These are phyloP conservation scores for Candida ulmi DNA, from an alignment of 805 yeast genomes.

Conservation along the genomic window DNA sequence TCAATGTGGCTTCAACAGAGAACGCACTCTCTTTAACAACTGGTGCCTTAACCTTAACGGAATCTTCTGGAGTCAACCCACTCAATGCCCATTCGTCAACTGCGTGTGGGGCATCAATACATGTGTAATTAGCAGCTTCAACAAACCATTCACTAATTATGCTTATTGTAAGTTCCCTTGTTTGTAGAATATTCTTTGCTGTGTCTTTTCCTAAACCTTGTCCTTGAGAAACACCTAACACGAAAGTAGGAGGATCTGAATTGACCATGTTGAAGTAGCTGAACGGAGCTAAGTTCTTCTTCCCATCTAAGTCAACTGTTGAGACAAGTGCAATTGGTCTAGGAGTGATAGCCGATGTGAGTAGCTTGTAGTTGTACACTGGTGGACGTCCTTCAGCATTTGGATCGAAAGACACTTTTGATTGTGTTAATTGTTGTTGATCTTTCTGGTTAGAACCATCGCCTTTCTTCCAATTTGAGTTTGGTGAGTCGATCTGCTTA, in stretches of 20 bases:
- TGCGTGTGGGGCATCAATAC: conserved; percentile 40
- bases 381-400: conserved; percentile 20
- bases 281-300: conserved; percentile 52
- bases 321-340: conserved; percentile 59
- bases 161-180: conserved; percentile 50
- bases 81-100: conserved; percentile 51
- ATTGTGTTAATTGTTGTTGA: neutral
- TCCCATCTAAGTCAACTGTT: conserved; percentile 38
- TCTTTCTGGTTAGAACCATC: neutral
- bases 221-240: conserved; percentile 41
- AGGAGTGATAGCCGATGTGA: conserved; percentile 50
- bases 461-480: neutral
- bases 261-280: conserved; percentile 45
- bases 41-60: conserved; percentile 43
- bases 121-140: conserved; percentile 54
- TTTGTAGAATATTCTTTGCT: conserved; percentile 39
- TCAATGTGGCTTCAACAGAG: conserved; percentile 48
- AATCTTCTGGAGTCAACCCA: conserved; percentile 44
- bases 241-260: conserved; percentile 55
- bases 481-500: neutral
- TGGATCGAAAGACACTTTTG: conserved; percentile 34
- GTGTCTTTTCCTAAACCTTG: conserved; percentile 40
- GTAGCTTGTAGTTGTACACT: conserved; percentile 38
- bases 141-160: conserved; percentile 58
- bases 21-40: conserved; percentile 61